Percentiles rank a stretch among this genome's conserved stretches.
Conservation (phyloP, 805 yeast genomes). For the Saturnispora ahearnii region DNA sequence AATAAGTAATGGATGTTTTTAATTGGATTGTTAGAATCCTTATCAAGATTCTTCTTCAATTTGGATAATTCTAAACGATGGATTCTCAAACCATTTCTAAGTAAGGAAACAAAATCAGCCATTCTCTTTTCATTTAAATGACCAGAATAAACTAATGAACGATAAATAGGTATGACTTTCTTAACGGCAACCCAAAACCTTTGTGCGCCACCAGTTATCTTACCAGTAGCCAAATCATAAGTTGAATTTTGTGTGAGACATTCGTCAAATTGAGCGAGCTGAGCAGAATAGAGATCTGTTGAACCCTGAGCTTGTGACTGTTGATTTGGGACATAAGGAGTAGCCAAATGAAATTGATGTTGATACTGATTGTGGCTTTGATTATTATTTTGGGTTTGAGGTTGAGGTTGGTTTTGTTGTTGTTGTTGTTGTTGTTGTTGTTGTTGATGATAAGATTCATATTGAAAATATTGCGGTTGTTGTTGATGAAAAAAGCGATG, state of each 20-base stretch:
- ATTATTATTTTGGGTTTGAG: not conserved
- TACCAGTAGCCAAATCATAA: conserved; percentile 32
- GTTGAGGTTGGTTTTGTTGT: not conserved
- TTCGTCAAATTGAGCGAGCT: conserved; percentile 34
- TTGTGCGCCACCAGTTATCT: conserved; percentile 32
- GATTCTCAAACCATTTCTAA: conserved; percentile 48
- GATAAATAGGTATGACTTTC: conserved; percentile 42
- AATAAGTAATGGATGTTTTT: conserved; percentile 44
- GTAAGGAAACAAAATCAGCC: conserved; percentile 40
- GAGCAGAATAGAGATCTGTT: conserved; percentile 1
- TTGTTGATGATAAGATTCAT: not conserved
- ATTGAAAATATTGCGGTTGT: conserved; percentile 2
- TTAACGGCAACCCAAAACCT: conserved; percentile 47
- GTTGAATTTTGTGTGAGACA: conserved; percentile 31
- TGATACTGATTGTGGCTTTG: not conserved
- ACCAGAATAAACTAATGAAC: conserved; percentile 37
- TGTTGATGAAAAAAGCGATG: conserved; percentile 11
- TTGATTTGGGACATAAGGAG: conserved; percentile 4
- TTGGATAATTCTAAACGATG: conserved; percentile 47
- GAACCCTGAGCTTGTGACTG: conserved; percentile 13
- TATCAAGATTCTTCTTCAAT: conserved; percentile 50
- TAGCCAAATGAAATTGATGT: not conserved
- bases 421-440: conserved; percentile 5
- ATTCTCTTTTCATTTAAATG: conserved; percentile 39
- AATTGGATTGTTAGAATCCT: conserved; percentile 47